Evolutionary conservation across 306 rosid genomes (phyloP).

Genomic region (Clitoria ternatea): DNA sequence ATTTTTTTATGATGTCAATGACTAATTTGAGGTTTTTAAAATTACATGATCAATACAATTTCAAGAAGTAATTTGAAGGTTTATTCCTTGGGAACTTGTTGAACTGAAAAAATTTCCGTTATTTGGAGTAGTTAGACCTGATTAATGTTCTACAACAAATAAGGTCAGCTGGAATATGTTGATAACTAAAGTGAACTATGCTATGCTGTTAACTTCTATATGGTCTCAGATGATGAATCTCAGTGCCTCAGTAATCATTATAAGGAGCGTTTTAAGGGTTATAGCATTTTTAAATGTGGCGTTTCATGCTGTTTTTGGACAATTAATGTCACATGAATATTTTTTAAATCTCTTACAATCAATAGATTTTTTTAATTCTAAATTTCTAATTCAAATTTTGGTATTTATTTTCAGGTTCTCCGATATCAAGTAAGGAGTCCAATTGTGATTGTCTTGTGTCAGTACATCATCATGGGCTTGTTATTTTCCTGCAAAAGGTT

Average conservation of each 20-base stretch:
- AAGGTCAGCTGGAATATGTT: neutral
- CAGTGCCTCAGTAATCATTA: neutral
- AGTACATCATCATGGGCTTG: neutral
- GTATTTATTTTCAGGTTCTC: slow-evolving; percentile 35
- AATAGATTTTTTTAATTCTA: neutral
- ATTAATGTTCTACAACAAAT: neutral
- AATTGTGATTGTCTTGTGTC: slow-evolving; percentile 8
- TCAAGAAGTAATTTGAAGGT: no score
- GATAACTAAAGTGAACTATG: neutral
- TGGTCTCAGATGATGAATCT: neutral
- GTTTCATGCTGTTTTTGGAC: no score
- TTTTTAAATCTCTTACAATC: no score
- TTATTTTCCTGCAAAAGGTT: neutral
- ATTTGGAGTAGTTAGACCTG: neutral
- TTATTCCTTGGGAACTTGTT: neutral
- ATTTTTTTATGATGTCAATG: no score
- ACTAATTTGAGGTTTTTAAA: no score
- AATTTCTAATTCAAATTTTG: slow-evolving; percentile 20
- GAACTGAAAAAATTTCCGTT: neutral
- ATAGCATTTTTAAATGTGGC: neutral
- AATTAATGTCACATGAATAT: no score
- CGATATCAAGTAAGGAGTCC: slow-evolving; percentile 1
- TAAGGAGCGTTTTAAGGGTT: neutral
- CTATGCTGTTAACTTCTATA: neutral
- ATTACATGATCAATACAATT: no score